Conservation (phyloP, 148 eudicot genomes). For the Diospyros kaki region DNA sequence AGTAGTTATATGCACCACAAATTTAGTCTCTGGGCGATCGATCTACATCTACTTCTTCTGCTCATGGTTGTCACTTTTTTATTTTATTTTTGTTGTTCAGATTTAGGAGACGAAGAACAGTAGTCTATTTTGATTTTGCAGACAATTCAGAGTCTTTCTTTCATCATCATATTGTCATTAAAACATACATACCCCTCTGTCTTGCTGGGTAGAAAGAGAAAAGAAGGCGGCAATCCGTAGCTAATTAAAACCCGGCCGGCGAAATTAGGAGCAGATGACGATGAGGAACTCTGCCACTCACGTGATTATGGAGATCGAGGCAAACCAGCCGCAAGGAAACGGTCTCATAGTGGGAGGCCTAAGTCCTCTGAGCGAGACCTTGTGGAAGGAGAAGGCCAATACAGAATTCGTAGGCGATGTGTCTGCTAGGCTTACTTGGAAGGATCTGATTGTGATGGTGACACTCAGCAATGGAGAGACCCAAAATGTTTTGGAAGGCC, state of each 20-base stretch:
- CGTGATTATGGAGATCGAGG: constrained; percentile 49
- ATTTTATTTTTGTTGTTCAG: neutral
- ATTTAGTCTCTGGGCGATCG: too few species aligned
- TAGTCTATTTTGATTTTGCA: too few species aligned
- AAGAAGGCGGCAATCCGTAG: too few species aligned
- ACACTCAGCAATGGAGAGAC: constrained; percentile 70
- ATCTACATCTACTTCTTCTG: neutral
- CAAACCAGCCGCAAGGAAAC: constrained; percentile 28
- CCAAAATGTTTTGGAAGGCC: constrained; percentile 70
- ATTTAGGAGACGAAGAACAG: neutral
- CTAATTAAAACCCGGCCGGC: too few species aligned
- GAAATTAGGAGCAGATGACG: constrained; percentile 7
- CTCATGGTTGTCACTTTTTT: neutral
- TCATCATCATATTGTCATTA: too few species aligned
- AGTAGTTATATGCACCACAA: too few species aligned
- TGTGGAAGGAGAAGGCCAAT: constrained; percentile 60
- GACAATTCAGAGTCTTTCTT: too few species aligned
- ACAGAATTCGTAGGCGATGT: constrained; percentile 61
- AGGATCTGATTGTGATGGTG: constrained; percentile 75
- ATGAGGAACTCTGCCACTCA: too few species aligned
- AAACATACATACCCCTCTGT: too few species aligned
- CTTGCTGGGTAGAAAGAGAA: too few species aligned
- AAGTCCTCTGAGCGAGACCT: constrained; percentile 79
- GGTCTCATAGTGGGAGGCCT: constrained; percentile 34
- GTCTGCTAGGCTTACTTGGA: constrained; percentile 86